Evolutionary conservation across 1,139 yeast species (phyloP).

Genomic region (Kurtzmaniella quercitrusa): DNA sequence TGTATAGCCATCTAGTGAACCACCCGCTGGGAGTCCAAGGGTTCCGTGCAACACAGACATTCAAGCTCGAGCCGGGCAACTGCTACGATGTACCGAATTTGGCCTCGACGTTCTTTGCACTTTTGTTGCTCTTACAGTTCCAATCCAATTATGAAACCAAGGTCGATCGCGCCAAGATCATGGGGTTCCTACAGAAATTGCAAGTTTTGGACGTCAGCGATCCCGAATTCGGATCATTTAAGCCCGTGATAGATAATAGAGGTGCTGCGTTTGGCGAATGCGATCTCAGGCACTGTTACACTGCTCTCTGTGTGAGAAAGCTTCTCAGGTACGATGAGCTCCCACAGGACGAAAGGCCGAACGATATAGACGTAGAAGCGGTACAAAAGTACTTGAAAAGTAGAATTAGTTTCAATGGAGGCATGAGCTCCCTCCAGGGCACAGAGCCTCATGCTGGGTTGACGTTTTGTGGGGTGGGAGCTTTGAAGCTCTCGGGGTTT

Average conservation of each 20-base stretch:
- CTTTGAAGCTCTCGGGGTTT: conserved; percentile 45
- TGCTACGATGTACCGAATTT: conserved; percentile 57
- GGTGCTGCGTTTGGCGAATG: conserved; percentile 52
- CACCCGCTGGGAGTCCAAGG: conserved; percentile 24
- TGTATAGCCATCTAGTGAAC: conserved; percentile 44
- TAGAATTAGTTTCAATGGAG: conserved; percentile 60
- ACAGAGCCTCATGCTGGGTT: conserved; percentile 86
- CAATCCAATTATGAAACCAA: conserved; percentile 32
- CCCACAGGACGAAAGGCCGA: conserved; percentile 15
- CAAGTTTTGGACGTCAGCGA: conserved; percentile 50
- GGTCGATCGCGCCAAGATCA: conserved; percentile 41
- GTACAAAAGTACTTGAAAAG: conserved; percentile 39
- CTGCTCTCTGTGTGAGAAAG: conserved; percentile 62
- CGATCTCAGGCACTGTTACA: conserved; percentile 72
- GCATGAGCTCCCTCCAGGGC: conserved; percentile 34
- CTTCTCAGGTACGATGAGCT: conserved; percentile 43
- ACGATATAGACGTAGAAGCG: conserved; percentile 40
- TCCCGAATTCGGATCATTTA: conserved; percentile 49
- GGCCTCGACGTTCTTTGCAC: conserved; percentile 66
- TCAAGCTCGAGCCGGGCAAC: conserved; percentile 18
- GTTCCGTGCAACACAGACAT: conserved; percentile 53
- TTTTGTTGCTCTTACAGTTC: conserved; percentile 47
- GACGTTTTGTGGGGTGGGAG: conserved; percentile 79
- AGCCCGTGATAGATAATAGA: conserved; percentile 23
- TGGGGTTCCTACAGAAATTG: conserved; percentile 49